Conservation (phyloP, 106 monocot genomes). For the Vanilla planifolia region DNA sequence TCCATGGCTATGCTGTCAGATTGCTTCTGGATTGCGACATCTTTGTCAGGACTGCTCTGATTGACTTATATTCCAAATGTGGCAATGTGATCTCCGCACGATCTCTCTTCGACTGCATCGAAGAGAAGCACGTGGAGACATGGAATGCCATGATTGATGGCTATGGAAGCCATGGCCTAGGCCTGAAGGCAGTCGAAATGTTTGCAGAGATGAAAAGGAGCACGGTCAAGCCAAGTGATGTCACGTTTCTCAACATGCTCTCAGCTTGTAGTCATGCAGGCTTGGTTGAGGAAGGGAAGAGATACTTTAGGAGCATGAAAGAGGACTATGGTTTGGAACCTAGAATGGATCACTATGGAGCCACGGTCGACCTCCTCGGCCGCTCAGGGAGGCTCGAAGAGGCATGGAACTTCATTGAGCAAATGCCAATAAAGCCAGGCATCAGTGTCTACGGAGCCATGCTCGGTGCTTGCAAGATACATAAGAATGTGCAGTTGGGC, state of each 20-base stretch:
- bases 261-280: slow-evolving; percentile 77
- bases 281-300: slow-evolving; percentile 45
- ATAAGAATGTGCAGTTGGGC: slow-evolving; percentile 52
- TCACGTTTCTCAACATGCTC: slow-evolving; percentile 59
- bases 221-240: slow-evolving; percentile 40
- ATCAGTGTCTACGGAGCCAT: slow-evolving; percentile 66
- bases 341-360: slow-evolving; percentile 52
- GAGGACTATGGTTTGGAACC: slow-evolving; percentile 48
- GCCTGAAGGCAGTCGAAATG: slow-evolving; percentile 26
- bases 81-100: slow-evolving; percentile 33
- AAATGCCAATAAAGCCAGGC: slow-evolving; percentile 51
- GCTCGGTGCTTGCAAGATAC: slow-evolving; percentile 70
- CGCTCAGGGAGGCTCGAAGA: slow-evolving; percentile 55
- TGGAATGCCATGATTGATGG: slow-evolving; percentile 93
- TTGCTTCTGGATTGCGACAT: slow-evolving; percentile 36
- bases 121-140: slow-evolving; percentile 33
- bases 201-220: slow-evolving; percentile 65
- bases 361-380: slow-evolving; percentile 74
- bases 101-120: slow-evolving; percentile 37
- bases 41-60: slow-evolving; percentile 52
- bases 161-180: slow-evolving; percentile 65
- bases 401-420: slow-evolving; percentile 67
- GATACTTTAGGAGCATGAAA: slow-evolving; percentile 52
- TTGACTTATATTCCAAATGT: slow-evolving; percentile 68
- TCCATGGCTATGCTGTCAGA: slow-evolving; percentile 53